These are phyloP conservation scores for Trichoderma atrobrunneum DNA, from an alignment of 2,329 filamentous ascomycete genomes.

Conservation along the genomic window DNA sequence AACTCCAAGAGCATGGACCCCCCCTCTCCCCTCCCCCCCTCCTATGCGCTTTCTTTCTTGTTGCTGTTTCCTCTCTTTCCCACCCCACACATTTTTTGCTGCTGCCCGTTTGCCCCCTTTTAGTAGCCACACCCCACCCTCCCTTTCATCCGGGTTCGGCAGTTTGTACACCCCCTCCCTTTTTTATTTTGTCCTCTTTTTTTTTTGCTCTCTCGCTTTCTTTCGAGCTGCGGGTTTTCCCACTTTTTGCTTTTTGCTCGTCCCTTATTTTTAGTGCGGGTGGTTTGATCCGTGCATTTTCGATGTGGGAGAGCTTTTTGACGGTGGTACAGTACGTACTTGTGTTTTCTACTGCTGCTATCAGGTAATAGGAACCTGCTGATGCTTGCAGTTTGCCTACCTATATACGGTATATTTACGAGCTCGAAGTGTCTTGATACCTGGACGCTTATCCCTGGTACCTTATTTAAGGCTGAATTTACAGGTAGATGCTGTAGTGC, in stretches of 20 bases:
- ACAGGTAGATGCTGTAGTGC: neutral
- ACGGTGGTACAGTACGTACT: neutral
- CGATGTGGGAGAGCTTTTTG: neutral
- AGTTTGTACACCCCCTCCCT: neutral
- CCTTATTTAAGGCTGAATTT: neutral
- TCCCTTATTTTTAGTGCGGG: neutral
- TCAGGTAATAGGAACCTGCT: neutral
- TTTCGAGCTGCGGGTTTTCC: neutral
- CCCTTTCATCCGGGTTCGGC: neutral
- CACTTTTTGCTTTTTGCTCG: neutral
- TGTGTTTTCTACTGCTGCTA: neutral
- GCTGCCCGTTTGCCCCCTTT: conserved; percentile 4
- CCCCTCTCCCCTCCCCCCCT: neutral
- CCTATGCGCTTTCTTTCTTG: neutral
- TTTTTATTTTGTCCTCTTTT: neutral
- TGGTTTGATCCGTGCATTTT: neutral
- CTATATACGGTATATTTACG: neutral
- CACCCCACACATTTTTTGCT: neutral
- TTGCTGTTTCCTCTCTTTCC: neutral
- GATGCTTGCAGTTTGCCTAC: neutral
- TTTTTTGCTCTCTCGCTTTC: neutral
- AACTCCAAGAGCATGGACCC: neutral
- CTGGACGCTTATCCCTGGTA: neutral
- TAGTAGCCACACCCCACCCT: neutral
- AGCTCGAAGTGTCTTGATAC: neutral